Evolutionary conservation across 192 early-diverging fungal genomes (phyloP).

Genomic region (Lunasporangiospora selenospora): DNA sequence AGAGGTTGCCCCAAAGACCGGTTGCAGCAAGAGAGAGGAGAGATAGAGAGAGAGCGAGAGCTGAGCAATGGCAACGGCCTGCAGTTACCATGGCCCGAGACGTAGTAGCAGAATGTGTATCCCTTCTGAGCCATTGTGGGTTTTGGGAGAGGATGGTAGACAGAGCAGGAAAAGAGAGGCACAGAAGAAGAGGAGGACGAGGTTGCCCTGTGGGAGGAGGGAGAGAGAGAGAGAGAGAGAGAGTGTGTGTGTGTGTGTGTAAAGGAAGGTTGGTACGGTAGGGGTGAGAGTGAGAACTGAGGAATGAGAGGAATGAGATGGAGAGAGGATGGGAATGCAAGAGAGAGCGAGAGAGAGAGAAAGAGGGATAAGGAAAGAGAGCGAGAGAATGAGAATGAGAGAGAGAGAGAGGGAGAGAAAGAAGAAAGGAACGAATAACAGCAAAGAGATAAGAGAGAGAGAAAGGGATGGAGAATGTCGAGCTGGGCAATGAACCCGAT

Average conservation of each 20-base stretch:
- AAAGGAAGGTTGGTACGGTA: not conserved
- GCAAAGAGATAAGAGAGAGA: not conserved
- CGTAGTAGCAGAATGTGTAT: conserved; percentile 58
- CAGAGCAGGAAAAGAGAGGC: not conserved
- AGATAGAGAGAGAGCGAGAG: no score
- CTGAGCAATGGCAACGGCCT: not conserved
- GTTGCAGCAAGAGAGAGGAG: no score
- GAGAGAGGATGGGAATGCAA: not conserved
- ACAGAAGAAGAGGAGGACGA: not conserved
- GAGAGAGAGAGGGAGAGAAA: not conserved
- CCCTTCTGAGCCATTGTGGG: conserved; percentile 7
- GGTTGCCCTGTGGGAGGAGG: not conserved
- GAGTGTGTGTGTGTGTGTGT: not conserved
- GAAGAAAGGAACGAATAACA: not conserved
- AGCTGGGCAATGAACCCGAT: no score
- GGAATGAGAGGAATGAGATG: no score
- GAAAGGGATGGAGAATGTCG: not conserved
- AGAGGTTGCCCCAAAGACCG: no score
- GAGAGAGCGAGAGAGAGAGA: not conserved
- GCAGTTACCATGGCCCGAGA: conserved; percentile 56
- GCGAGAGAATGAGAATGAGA: not conserved
- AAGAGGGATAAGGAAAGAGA: no score
- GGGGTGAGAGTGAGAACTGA: not conserved
- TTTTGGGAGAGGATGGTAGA: not conserved
- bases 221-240: not conserved